Evolutionary conservation across 2,329 filamentous ascomycete genomes (phyloP), one percentile per base, ranked within the genome.

Genomic region (Xenoacremonium recifei): DNA sequence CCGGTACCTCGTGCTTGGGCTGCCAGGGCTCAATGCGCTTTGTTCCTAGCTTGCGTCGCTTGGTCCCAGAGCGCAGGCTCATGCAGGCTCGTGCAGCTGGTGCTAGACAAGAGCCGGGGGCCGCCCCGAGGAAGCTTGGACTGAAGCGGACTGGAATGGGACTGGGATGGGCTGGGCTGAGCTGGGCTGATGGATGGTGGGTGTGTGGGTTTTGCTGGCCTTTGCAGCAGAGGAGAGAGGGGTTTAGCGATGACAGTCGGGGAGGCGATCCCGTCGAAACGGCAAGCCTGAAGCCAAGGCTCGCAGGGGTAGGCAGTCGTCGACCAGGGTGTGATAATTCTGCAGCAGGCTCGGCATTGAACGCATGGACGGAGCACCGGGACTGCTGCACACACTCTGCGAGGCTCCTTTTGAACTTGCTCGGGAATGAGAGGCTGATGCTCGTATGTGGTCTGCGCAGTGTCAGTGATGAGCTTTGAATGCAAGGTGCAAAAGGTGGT

Each of bases 71-170:
- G 9, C 23, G 29, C 29, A 32, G 15, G 29, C 29, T 32, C 29
- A 15, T 32, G 15, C 17, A 34, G 32, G 9, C 7, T 7, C 32
- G 17, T 5, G 5, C 5, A 10, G 32, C 32, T 34, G 16, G 32
- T 34, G 32, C 32, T 34, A 34, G 17, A 34, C 42, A 48, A 42
- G 31, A 40, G 45, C 53, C 53, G 53, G 53, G 53, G 40, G 41
- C 35, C 39, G 50, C 45, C 36, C 51, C 51, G 47, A 36, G 34
- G 38, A 43, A 55, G 46, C 54, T 57, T 57, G 45, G 40, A 54
- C 53, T 25, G 30, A 53, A 53, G 21, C 12, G 45, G 50, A 43
- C 47, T 48, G 49, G 51, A 18, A 41, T 40, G 15, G 29, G 18
- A 27, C 35, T 30, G 40, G 47, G 45, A 51, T 40, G 20, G 38